Conservation (phyloP, 1,284 basidiomycete genomes). For the Schizopora paradoxa region DNA sequence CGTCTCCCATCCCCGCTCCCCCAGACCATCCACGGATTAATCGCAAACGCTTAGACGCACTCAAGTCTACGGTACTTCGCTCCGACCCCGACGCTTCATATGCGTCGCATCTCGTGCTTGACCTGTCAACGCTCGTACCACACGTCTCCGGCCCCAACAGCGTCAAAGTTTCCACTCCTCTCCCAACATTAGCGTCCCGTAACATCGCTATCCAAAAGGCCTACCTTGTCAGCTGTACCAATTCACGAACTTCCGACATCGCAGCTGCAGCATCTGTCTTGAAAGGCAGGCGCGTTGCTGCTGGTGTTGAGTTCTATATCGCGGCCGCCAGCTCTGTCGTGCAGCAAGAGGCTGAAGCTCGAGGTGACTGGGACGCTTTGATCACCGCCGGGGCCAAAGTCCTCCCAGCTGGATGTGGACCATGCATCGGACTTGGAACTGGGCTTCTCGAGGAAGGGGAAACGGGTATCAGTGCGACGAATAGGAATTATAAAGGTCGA, state of each 20-base stretch:
- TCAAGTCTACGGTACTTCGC: constrained; percentile 49
- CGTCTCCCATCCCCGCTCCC: constrained; percentile 56
- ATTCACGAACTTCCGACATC: constrained; percentile 94
- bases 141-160: constrained; percentile 97
- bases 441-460: constrained; percentile 93
- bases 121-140: constrained; percentile 90
- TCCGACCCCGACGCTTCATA: constrained; percentile 85
- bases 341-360: constrained; percentile 81
- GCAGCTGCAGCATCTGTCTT: constrained; percentile 88
- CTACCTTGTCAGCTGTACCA: constrained; percentile 98
- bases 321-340: constrained; percentile 92
- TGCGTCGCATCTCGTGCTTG: constrained; percentile 85
- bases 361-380: constrained; percentile 87
- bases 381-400: constrained; percentile 86
- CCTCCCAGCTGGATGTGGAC: constrained; percentile 94
- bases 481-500: constrained; percentile 97
- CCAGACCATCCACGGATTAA: constrained; percentile 89
- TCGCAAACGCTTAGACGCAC: constrained; percentile 60
- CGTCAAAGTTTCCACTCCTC: constrained; percentile 92
- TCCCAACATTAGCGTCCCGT: constrained; percentile 72
- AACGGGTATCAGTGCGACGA: constrained; percentile 95
- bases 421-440: constrained; percentile 94
- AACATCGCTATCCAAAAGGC: constrained; percentile 92
- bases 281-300: constrained; percentile 78
- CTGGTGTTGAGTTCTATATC: constrained; percentile 95